Percentiles rank a stretch among this genome's conserved stretches.
These are phyloP conservation scores for Mycena haematopus DNA, from an alignment of 768 basidiomycete genomes.

Conservation along the genomic window DNA sequence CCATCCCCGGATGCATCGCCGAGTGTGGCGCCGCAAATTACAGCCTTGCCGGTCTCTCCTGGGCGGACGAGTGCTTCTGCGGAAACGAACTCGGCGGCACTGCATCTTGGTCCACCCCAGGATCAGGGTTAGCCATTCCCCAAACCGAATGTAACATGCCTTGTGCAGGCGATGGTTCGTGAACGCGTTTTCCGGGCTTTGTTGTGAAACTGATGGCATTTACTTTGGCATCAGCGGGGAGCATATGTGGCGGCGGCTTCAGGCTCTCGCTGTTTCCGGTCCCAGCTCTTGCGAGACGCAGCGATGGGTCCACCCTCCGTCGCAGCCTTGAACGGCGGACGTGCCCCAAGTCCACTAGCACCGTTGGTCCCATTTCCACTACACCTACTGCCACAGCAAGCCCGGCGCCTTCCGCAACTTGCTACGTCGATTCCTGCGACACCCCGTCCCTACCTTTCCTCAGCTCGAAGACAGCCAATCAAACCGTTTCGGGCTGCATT, in stretches of 20 bases:
- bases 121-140: constrained; percentile 18
- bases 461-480: constrained; percentile 14
- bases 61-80: constrained; percentile 20
- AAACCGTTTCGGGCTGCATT: constrained; percentile 19
- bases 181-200: constrained; percentile 10
- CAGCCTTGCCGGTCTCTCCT: constrained; percentile 18
- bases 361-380: constrained; percentile 10
- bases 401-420: constrained; percentile 16
- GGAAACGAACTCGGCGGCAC: constrained; percentile 19
- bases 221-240: constrained; percentile 15
- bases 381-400: constrained; percentile 20
- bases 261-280: constrained; percentile 20
- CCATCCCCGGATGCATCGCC: constrained; percentile 18
- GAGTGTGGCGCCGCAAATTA: constrained; percentile 21
- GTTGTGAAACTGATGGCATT: constrained; percentile 12
- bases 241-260: constrained; percentile 19
- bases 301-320: constrained; percentile 10
- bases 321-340: constrained; percentile 20
- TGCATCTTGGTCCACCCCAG: constrained; percentile 18
- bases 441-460: constrained; percentile 17
- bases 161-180: constrained; percentile 22
- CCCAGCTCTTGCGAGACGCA: constrained; percentile 16
- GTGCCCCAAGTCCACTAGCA: constrained; percentile 20
- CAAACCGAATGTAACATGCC: constrained; percentile 22
- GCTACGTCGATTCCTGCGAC: constrained; percentile 22